phyloP scores from a whole-genome alignment of 768 basidiomycete genomes.

The Boletellus sp. region DNA sequence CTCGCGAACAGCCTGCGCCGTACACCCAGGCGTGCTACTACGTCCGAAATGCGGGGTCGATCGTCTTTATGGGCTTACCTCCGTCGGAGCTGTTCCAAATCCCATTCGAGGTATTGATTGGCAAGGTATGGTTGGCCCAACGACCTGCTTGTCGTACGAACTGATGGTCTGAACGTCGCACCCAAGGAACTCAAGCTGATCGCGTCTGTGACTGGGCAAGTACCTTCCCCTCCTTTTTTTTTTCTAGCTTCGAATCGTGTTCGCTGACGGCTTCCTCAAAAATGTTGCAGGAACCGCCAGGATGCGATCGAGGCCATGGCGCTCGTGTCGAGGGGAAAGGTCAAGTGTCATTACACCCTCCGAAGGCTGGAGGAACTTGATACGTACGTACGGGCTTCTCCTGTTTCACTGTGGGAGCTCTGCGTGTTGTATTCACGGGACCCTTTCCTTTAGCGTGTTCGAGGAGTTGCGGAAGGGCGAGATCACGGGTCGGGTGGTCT shows the following conservation, averaged over 20 bases:
- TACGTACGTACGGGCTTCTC: slow-evolving; percentile 7
- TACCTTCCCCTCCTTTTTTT: neutral
- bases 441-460: slow-evolving; percentile 13
- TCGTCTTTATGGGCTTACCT: slow-evolving; percentile 42
- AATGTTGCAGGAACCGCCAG: slow-evolving; percentile 33
- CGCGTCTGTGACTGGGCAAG: slow-evolving; percentile 21
- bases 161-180: neutral
- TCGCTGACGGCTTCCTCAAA: neutral
- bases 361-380: slow-evolving; percentile 28
- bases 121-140: slow-evolving; percentile 27
- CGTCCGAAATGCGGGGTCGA: slow-evolving; percentile 39
- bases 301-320: slow-evolving; percentile 45
- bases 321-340: slow-evolving; percentile 39
- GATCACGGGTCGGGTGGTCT: slow-evolving; percentile 18
- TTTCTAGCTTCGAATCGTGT: too few species aligned
- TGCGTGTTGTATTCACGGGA: neutral
- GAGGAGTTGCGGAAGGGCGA: slow-evolving; percentile 16
- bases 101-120: slow-evolving; percentile 31
- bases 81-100: slow-evolving; percentile 22
- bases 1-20: slow-evolving; percentile 27
- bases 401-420: neutral
- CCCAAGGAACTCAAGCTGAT: slow-evolving; percentile 22
- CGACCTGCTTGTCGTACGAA: neutral
- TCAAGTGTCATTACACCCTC: slow-evolving; percentile 21
- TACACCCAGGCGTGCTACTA: slow-evolving; percentile 45